A percentile compares a stretch with the other conserved stretches of the same genome.
Evolutionary conservation across 2,329 filamentous ascomycete genomes (phyloP).

Genomic region (Dactylella cylindrospora): DNA sequence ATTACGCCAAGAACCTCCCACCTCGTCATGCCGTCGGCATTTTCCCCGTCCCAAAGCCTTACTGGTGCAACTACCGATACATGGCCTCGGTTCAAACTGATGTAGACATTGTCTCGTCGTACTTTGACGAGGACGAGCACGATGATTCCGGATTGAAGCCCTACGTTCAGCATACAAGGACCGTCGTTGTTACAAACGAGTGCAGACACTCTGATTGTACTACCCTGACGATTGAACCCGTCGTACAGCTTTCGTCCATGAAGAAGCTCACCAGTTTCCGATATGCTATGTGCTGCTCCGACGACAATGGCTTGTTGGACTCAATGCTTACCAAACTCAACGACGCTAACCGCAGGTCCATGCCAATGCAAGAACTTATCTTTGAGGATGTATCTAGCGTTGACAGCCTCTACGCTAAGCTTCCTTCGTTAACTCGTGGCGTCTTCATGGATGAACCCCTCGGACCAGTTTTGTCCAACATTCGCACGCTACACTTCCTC

Average conservation of each 20-base stretch:
- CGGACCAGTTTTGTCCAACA: conserved; percentile 34
- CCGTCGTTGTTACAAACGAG: conserved; percentile 38
- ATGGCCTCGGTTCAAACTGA: conserved; percentile 38
- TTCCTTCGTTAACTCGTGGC: conserved; percentile 11
- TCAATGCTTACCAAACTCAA: conserved; percentile 40
- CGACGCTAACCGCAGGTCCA: conserved; percentile 16
- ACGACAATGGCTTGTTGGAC: conserved; percentile 37
- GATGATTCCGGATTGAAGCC: conserved; percentile 24
- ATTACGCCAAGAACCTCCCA: conserved; percentile 19
- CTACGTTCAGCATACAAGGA: conserved; percentile 32
- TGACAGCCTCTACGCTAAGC: conserved; percentile 33
- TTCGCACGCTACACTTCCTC: conserved; percentile 40
- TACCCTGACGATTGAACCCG: conserved; percentile 36
- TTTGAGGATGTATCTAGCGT: conserved; percentile 42
- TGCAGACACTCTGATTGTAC: conserved; percentile 40
- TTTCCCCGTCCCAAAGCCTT: conserved; percentile 36
- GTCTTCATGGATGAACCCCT: conserved; percentile 17
- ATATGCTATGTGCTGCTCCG: conserved; percentile 43
- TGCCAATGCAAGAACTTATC: conserved; percentile 41
- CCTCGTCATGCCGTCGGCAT: conserved; percentile 36
- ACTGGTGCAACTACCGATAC: conserved; percentile 43
- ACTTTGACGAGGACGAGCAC: conserved; percentile 32
- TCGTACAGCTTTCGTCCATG: conserved; percentile 36
- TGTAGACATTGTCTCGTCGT: conserved; percentile 32
- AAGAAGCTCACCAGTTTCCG: conserved; percentile 42